Base-by-base conservation (phyloP, 805 yeast species). In the Teunomyces atbi region DNA sequence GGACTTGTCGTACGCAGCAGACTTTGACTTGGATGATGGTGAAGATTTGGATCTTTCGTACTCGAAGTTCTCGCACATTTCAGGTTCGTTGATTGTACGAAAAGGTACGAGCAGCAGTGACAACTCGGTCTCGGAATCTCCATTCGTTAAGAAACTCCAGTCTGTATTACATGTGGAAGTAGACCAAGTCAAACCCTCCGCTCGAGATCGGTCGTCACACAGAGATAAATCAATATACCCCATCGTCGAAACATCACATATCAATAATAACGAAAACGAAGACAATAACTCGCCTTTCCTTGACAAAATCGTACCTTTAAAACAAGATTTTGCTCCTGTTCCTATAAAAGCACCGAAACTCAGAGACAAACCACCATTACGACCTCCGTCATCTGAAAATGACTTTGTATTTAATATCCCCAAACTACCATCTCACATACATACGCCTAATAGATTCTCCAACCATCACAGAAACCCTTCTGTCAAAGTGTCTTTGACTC, bases 401-500 rank as follows among this genome's bases (percentile, higher is more conserved):
- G 19, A 16, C 33, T 36, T 19, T 32, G 46, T 12, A 16, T 27
- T 32, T 16, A 33, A 21, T 32, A 37, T 33, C 32, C 35, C 26
- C 20, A 32, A 16, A 26, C 35, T 11, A 8, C 10, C 35, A 19
- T 11, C 20, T 11, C 15, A 29, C 30, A 28, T 13, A 26, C 13
- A 15, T 12, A 42, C 39, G 3, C 44, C 30, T 3, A 36, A 36
- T 13, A 26, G 44, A 30, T 29, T 33, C 43, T 13, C 41, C 10
- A 39, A 51, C 26, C 57, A 58, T 42, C 49, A 47, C 13, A 41
- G 71, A 37, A 58, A 52, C 27, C 53, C 68, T 4, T 64, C 73
- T 2, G 73, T 69, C 4, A 70, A 68, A 42, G 63, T 71, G 6
- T 69, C 77, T 2, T 51, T 71, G 13, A 78, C 82, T 0, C 83